Percentiles rank a stretch among this genome's conserved stretches.
Evolutionary conservation across 2,329 filamentous ascomycete genomes (phyloP).

Genomic region (Catunica adiposa): DNA sequence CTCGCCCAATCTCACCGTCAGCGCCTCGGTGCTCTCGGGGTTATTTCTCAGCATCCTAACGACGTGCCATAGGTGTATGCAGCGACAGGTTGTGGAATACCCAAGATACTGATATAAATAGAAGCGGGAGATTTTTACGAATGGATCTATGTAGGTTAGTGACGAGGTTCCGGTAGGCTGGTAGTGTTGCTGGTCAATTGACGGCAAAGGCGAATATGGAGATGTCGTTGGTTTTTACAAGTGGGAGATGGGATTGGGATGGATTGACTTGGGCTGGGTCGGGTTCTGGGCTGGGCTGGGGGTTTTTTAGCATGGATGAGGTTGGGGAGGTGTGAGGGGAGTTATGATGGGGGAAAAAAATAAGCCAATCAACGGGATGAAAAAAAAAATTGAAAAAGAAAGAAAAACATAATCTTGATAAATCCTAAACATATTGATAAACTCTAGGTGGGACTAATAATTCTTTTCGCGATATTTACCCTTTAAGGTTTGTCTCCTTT

Average conservation of each 20-base stretch:
- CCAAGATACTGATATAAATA: not conserved
- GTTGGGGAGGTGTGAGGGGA: not conserved
- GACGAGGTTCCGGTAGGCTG: not conserved
- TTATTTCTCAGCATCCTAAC: not conserved
- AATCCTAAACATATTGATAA: no score
- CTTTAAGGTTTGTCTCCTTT: no score
- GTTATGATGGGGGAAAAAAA: not conserved
- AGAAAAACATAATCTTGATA: no score
- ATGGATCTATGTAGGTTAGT: not conserved
- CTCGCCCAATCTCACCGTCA: not conserved
- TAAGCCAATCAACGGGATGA: not conserved
- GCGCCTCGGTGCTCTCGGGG: not conserved
- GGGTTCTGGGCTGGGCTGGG: not conserved
- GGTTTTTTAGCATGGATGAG: not conserved
- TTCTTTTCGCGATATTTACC: no score
- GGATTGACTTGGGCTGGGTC: not conserved
- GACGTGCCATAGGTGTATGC: not conserved
- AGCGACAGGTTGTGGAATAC: not conserved
- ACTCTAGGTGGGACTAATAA: no score
- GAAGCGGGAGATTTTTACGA: not conserved
- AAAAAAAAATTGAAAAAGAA: not conserved
- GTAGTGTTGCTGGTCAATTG: not conserved
- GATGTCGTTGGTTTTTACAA: conserved; percentile 1
- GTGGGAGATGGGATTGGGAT: not conserved
- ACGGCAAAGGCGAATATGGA: not conserved